phyloP scores from a whole-genome alignment of 345 rosid species.

The Anacardium occidentale region DNA sequence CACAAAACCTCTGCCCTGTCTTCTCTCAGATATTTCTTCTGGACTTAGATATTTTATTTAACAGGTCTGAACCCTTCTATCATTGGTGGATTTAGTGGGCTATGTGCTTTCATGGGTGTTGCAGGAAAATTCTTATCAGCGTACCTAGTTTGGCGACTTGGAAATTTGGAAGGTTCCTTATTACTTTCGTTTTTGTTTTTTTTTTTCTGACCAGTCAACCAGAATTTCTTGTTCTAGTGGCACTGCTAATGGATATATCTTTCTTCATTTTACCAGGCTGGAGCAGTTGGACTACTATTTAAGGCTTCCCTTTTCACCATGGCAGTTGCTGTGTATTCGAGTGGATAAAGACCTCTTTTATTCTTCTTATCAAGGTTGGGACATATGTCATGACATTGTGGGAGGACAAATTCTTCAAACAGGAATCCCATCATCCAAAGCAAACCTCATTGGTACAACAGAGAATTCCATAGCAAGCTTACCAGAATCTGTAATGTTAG shows the following conservation, averaged over 20 bases:
- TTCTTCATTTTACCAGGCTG: slow-evolving; percentile 59
- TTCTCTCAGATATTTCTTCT: background rate
- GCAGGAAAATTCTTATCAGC: slow-evolving; percentile 90
- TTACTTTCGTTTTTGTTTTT: slow-evolving; percentile 17
- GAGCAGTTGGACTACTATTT: slow-evolving; percentile 78
- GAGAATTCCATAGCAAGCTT: slow-evolving; percentile 88
- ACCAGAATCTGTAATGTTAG: slow-evolving; percentile 85
- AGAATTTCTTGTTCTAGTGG: background rate
- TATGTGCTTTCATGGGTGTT: slow-evolving; percentile 92
- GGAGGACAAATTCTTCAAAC: slow-evolving; percentile 97
- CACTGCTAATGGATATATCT: slow-evolving; percentile 11
- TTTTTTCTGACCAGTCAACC: slow-evolving; percentile 3
- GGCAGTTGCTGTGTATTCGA: slow-evolving; percentile 75
- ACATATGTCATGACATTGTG: slow-evolving; percentile 79
- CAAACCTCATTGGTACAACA: slow-evolving; percentile 85
- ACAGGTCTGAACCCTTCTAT: slow-evolving; percentile 84
- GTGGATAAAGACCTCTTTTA: slow-evolving; percentile 66
- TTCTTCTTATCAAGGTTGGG: slow-evolving; percentile 88
- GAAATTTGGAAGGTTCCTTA: slow-evolving; percentile 64
- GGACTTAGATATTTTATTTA: slow-evolving; percentile 13
- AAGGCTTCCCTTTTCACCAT: slow-evolving; percentile 78
- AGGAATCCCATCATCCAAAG: slow-evolving; percentile 86
- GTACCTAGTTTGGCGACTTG: slow-evolving; percentile 65
- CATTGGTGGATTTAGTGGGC: slow-evolving; percentile 87
- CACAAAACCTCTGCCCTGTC: background rate